Evolutionary conservation across 1,284 basidiomycete species (phyloP), one percentile per base, ranked within the genome.

Genomic region (Calocybe gambosa): DNA sequence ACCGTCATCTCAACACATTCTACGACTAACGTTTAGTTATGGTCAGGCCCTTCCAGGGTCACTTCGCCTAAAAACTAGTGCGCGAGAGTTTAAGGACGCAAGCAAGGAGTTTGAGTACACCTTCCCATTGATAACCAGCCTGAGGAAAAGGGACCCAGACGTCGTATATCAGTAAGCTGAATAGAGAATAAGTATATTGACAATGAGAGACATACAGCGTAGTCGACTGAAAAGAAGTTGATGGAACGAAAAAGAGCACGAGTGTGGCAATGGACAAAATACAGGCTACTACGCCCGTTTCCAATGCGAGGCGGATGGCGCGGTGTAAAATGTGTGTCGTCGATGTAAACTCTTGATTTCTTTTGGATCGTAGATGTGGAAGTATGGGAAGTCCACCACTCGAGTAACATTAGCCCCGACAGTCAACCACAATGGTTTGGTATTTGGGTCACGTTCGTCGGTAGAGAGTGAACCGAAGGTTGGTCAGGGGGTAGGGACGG

Each of bases 71-170:
- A 45, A 45, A 1, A 45, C 15, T 15, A 37, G n/a, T 4, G 43
- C 36, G 15, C 43, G 36, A 18, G 46, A 47, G 37, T 47, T 47
- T 12, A 48, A 36, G 5, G 46, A 48, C 2, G 42, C 42, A 23
- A 48, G 23, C 9, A 48, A 31, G 5, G 46, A 48, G 37, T 48
- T 48, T 34, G 46, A 48, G 31, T 43, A 48, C 9, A 48, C 20
- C 31, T 48, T 48, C 8, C 46, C 36, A 16, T 21, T 43, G 10
- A 48, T 40, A 7, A 40, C 34, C 0, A 43, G 6, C 10, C 46
- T 47, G n/a, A n/a, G n/a, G n/a, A n/a, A n/a, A n/a, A n/a, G n/a
- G n/a, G n/a, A n/a, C n/a, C n/a, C n/a, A n/a, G n/a, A n/a, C n/a
- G n/a, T n/a, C n/a, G n/a, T n/a, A n/a, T n/a, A n/a, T n/a, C n/a